Percentiles rank a stretch among this genome's conserved stretches.
These are phyloP conservation scores for Nepenthes mirabilis DNA, from an alignment of 148 eudicot species.

Conservation along the genomic window DNA sequence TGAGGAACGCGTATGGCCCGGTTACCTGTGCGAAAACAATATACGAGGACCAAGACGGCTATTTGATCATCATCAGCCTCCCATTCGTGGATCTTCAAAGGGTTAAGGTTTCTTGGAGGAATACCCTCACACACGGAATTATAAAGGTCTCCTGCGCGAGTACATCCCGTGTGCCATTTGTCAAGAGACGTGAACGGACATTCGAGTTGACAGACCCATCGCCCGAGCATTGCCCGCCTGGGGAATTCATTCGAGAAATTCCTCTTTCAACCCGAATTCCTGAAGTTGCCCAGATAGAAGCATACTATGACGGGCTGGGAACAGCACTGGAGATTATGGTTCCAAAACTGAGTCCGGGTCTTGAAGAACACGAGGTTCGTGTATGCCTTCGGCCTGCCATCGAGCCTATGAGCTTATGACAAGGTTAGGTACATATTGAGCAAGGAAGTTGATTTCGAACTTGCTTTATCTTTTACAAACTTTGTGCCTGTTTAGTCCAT, in stretches of 20 bases:
- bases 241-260: conserved; percentile 44
- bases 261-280: conserved; percentile 39
- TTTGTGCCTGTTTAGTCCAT: too few species aligned
- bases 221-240: conserved; percentile 52
- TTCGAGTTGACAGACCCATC: conserved; percentile 37
- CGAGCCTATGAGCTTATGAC: conserved; percentile 1
- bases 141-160: conserved; percentile 44
- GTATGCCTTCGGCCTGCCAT: conserved; percentile 42
- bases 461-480: too few species aligned
- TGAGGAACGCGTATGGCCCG: conserved; percentile 44
- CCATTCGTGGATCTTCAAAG: conserved; percentile 39
- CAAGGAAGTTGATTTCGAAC: too few species aligned
- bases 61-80: conserved; percentile 37
- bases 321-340: conserved; percentile 48
- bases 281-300: conserved; percentile 50
- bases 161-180: conserved; percentile 29
- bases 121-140: conserved; percentile 34
- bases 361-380: conserved; percentile 48
- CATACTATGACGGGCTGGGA: conserved; percentile 44
- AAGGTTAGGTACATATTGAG: not conserved
- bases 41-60: conserved; percentile 51
- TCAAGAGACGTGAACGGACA: conserved; percentile 48
- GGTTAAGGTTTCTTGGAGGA: conserved; percentile 52
- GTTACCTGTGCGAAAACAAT: conserved; percentile 48
- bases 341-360: conserved; percentile 38